A percentile compares a stretch with the other conserved stretches of the same genome.
phyloP scores from a whole-genome alignment of 1,139 yeast genomes.

The Yamadazyma taylorii region DNA sequence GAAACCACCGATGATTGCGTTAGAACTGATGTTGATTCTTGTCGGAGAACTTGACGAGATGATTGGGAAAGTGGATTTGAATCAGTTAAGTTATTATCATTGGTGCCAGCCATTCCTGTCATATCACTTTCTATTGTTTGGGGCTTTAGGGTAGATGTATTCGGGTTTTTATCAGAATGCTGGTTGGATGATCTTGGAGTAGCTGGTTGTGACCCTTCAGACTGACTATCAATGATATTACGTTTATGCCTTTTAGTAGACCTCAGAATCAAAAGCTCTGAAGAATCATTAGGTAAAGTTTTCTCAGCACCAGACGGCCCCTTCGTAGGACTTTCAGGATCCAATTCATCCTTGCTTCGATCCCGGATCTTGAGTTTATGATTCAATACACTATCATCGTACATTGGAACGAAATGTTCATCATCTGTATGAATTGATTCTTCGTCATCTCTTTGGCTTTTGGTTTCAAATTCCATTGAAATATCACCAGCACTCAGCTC shows the following conservation, averaged over 20 bases:
- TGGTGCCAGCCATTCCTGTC: background rate
- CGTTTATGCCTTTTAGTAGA: slow-evolving; percentile 9
- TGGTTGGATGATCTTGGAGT: background rate
- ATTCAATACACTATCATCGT: slow-evolving; percentile 17
- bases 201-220: background rate
- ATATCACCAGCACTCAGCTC: slow-evolving; percentile 9
- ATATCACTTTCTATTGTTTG: too few species aligned
- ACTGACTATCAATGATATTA: slow-evolving; percentile 8
- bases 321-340: slow-evolving; percentile 9
- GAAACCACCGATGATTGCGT: slow-evolving; percentile 19
- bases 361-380: slow-evolving; percentile 10
- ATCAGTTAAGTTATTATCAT: too few species aligned
- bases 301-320: slow-evolving; percentile 3
- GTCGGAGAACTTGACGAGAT: slow-evolving; percentile 14
- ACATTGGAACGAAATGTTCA: slow-evolving; percentile 11
- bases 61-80: background rate
- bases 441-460: slow-evolving; percentile 3
- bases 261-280: slow-evolving; percentile 14
- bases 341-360: background rate
- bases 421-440: slow-evolving; percentile 20
- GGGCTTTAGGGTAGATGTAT: too few species aligned
- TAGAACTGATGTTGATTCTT: slow-evolving; percentile 22
- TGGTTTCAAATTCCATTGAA: slow-evolving; percentile 2
- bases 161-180: too few species aligned
- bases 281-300: slow-evolving; percentile 10